Evolutionary conservation across 768 basidiomycete genomes (phyloP).

Genomic region (Hericium coralloides): DNA sequence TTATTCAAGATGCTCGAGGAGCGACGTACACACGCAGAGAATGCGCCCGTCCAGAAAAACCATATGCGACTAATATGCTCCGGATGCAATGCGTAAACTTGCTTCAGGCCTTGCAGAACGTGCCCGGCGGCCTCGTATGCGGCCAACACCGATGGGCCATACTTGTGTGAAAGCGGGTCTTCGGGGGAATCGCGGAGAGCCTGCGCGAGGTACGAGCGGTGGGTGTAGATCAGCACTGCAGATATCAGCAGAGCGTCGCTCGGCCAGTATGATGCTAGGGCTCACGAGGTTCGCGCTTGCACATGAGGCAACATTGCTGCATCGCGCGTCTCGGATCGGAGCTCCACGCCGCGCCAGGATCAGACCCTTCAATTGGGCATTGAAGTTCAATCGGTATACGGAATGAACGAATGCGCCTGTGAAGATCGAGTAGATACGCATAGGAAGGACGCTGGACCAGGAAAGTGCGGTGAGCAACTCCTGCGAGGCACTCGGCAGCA

Average conservation of each 20-base stretch:
- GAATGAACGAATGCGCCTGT: slow-evolving; percentile 43
- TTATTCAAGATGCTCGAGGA: neutral
- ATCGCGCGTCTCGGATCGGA: slow-evolving; percentile 28
- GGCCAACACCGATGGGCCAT: slow-evolving; percentile 36
- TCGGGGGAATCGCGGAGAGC: slow-evolving; percentile 31
- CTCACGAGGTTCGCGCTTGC: slow-evolving; percentile 39
- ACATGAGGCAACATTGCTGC: slow-evolving; percentile 36
- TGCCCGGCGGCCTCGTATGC: slow-evolving; percentile 35
- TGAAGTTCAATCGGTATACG: slow-evolving; percentile 36
- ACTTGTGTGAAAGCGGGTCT: slow-evolving; percentile 36
- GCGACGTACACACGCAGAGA: slow-evolving; percentile 38
- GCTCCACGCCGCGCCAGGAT: slow-evolving; percentile 31
- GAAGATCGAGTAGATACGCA: slow-evolving; percentile 36
- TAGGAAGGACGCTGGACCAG: slow-evolving; percentile 31
- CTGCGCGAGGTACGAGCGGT: slow-evolving; percentile 40
- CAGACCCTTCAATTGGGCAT: slow-evolving; percentile 24
- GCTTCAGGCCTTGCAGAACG: slow-evolving; percentile 31
- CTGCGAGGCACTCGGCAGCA: slow-evolving; percentile 34
- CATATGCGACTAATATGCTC: slow-evolving; percentile 26
- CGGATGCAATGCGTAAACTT: slow-evolving; percentile 29
- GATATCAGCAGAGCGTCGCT: too few species aligned
- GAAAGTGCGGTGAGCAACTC: slow-evolving; percentile 35
- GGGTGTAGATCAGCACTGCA: slow-evolving; percentile 22
- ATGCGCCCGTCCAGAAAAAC: slow-evolving; percentile 45
- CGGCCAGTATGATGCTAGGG: neutral